Percentiles rank a stretch among this genome's conserved stretches.
Conservation (phyloP, 2,329 filamentous ascomycete species). For the Arthrobotrys conoides region DNA sequence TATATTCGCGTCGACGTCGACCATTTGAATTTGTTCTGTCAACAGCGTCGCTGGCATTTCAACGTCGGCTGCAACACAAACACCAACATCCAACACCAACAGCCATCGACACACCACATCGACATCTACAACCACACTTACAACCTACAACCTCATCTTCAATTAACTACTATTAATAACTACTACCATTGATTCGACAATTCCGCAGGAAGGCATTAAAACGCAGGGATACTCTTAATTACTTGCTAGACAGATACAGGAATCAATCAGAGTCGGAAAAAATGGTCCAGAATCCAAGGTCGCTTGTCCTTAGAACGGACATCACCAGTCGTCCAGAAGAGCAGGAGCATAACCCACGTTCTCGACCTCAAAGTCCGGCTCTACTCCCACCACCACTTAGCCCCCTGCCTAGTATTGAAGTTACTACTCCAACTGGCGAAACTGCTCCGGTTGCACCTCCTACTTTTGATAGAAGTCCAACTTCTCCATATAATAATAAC, state of each 20-base stretch:
- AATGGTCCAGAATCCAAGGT: constrained; percentile 57
- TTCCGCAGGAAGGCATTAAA: constrained; percentile 10
- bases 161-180: neutral
- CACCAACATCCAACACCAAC: constrained; percentile 18
- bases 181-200: neutral
- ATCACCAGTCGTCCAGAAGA: constrained; percentile 52
- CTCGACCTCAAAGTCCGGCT: constrained; percentile 44
- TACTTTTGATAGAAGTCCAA: constrained; percentile 40
- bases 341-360: constrained; percentile 58
- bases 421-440: constrained; percentile 54
- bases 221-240: neutral
- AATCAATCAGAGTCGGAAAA: constrained; percentile 23
- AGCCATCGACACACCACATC: neutral
- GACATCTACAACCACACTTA: no score
- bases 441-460: constrained; percentile 49
- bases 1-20: constrained; percentile 16
- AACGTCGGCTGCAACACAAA: constrained; percentile 38
- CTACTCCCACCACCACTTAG: constrained; percentile 44
- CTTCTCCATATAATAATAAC: constrained; percentile 15
- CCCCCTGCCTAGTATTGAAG: constrained; percentile 49
- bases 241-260: neutral
- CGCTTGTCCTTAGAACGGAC: constrained; percentile 59
- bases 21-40: constrained; percentile 6
- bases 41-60: constrained; percentile 45
- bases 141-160: no score